Conservation (phyloP, 805 yeast species). For the Pichia membranifaciens region DNA sequence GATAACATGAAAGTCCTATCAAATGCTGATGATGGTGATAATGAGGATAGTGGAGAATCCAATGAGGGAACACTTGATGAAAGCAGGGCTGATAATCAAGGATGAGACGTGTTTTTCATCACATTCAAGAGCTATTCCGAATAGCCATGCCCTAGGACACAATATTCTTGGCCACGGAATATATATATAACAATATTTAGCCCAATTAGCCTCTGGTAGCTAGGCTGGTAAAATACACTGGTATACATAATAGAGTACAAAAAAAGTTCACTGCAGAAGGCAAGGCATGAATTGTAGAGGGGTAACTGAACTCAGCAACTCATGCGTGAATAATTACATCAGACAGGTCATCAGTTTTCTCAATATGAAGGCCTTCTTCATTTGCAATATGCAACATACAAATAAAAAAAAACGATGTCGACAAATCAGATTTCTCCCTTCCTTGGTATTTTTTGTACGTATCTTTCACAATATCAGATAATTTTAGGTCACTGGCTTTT, state of each 20-base stretch:
- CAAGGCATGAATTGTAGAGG: too few species aligned
- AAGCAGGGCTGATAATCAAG: neutral
- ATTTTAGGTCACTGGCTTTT: slow-evolving; percentile 6
- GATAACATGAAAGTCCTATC: slow-evolving; percentile 7
- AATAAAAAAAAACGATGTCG: slow-evolving; percentile 82
- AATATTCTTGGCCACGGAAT: too few species aligned
- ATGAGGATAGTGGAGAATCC: slow-evolving; percentile 15
- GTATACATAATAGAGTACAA: too few species aligned
- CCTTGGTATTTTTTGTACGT: slow-evolving; percentile 42
- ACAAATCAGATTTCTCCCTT: slow-evolving; percentile 57
- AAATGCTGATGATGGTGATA: slow-evolving; percentile 3
- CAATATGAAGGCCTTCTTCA: slow-evolving; percentile 65
- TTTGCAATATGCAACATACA: slow-evolving; percentile 81
- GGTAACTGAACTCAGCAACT: neutral
- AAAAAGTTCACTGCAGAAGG: too few species aligned
- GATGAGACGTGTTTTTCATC: too few species aligned
- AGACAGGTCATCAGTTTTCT: slow-evolving; percentile 34
- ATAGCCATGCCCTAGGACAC: too few species aligned
- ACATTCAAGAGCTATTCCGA: too few species aligned
- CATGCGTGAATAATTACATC: slow-evolving; percentile 18
- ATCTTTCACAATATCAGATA: slow-evolving; percentile 23
- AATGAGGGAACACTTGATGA: neutral
- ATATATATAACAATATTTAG: too few species aligned
- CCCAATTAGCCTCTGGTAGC: too few species aligned
- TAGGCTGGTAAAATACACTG: too few species aligned